Evolutionary conservation across 371 early-diverging fungal species (phyloP), one percentile per base, ranked within the genome.

Genomic region (Mucor velutinosus): DNA sequence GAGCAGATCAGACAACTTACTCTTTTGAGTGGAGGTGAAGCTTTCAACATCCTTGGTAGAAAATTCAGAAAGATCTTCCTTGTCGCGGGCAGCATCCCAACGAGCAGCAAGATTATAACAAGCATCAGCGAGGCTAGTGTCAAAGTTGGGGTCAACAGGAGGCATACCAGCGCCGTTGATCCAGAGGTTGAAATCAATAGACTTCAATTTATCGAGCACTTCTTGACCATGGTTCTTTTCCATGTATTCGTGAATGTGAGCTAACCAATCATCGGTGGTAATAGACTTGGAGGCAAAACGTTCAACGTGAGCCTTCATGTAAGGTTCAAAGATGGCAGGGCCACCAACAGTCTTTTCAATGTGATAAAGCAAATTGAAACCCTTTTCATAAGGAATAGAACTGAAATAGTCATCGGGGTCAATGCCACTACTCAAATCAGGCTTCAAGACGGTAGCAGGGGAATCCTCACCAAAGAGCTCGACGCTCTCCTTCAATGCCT

Each of bases 381-480:
- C 99, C 86, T 97, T 98, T 81, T 98, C 94, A 84, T 98, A 98
- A 12, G 98, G 98, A 37, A 98, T 88, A 6, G 88, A 85, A 14
- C 94, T 94, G 74, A 95, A 97, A 41, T 91, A 93, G 71, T 97
- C 98, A 80, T 99, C 99, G 35, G 98, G 99, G 76, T 98, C 97
- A 66, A 91, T 83, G 32, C 88, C 91, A 23, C 79, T 76, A 62
- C 86, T 80, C 51, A 97, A 83, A 60, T 92, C 85, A 39, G 94
- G 94, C 64, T 86, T 86, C 30, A 99, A 81, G 10, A 87, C 86
- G 3, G 97, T 95, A 55, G 93, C 90, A 21, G 89, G 90, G 59
- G 89, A 90, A 63, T 88, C 84, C 62, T 78, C 67, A 33, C 95
- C 94, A 70, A 91, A 94, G 55, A 90, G 88, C 27, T 91, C 88